Evolutionary conservation across 73 alveolate species (phyloP).

Genomic region (Diophrys sp.): DNA sequence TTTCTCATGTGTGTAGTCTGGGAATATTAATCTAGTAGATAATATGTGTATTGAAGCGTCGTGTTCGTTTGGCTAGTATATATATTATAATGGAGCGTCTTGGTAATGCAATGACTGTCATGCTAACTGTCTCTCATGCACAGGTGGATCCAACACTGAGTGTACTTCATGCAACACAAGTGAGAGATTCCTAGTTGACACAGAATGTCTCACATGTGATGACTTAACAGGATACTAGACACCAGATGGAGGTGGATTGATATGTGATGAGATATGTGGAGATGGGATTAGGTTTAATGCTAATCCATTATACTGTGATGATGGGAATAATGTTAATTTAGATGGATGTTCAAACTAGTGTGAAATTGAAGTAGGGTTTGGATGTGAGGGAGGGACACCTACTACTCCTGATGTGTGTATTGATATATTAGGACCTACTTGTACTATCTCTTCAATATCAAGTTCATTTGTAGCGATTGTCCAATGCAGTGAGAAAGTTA

Average conservation of each 20-base stretch:
- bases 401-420: no score
- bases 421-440: no score
- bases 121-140: background rate
- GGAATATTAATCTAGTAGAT: background rate
- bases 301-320: no score
- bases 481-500: no score
- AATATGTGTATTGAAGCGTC: background rate
- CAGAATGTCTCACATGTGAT: background rate
- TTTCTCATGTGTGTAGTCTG: background rate
- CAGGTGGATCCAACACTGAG: background rate
- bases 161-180: background rate
- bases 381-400: no score
- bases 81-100: background rate
- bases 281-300: slow-evolving; percentile 5
- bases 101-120: background rate
- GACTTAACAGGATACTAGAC: background rate
- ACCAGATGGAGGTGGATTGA: background rate
- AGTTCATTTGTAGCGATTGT: no score
- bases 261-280: slow-evolving; percentile 3
- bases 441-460: no score
- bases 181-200: background rate
- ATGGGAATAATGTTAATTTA: no score
- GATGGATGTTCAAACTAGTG: no score
- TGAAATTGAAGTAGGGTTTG: no score
- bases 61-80: background rate